Evolutionary conservation across 768 basidiomycete species (phyloP).

Genomic region (Lactarius psammicola): DNA sequence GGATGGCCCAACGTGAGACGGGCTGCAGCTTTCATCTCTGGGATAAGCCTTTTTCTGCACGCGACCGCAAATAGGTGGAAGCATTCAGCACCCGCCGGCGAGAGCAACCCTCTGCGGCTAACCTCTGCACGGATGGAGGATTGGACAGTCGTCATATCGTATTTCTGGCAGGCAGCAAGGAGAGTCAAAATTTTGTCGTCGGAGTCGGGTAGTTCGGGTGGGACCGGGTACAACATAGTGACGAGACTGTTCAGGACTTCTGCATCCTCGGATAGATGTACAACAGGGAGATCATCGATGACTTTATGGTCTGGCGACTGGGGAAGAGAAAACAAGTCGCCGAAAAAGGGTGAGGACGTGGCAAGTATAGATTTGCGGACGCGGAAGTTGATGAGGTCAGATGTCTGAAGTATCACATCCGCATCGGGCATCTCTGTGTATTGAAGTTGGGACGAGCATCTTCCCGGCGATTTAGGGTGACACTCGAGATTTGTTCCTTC

Average conservation of each 20-base stretch:
- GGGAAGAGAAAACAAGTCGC: constrained; percentile 7
- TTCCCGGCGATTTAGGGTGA: neutral
- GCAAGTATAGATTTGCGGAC: neutral
- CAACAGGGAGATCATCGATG: neutral
- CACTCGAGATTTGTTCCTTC: neutral
- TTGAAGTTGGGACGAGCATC: no score
- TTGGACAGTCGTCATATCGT: constrained; percentile 11
- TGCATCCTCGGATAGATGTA: neutral
- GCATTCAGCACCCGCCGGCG: neutral
- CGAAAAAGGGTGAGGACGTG: neutral
- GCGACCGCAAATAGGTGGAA: constrained; percentile 12
- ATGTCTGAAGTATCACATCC: constrained; percentile 9
- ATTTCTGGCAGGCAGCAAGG: constrained; percentile 12
- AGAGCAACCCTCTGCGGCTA: neutral
- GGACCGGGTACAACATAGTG: constrained; percentile 7
- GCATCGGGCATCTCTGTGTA: neutral
- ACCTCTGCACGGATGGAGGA: neutral
- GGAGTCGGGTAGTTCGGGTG: neutral
- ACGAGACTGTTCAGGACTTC: constrained; percentile 12
- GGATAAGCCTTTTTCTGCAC: neutral
- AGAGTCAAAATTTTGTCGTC: neutral
- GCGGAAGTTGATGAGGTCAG: constrained; percentile 1
- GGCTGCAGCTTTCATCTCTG: constrained; percentile 1
- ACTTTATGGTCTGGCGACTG: neutral
- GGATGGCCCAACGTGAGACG: neutral